These are phyloP conservation scores for Hanseniaspora taiwanica DNA, from an alignment of 805 yeast species.

Conservation along the genomic window DNA sequence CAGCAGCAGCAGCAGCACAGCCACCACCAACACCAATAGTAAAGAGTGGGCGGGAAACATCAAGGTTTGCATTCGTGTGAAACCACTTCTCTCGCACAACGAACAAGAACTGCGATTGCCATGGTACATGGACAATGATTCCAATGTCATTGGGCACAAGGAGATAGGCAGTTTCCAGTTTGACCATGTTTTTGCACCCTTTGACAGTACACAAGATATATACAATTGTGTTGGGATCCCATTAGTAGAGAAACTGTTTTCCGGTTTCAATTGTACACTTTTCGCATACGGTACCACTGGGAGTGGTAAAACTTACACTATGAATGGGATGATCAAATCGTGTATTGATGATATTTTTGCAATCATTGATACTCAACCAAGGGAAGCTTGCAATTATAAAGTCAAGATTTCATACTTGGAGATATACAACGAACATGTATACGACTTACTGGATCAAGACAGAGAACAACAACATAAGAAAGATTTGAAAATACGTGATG, in stretches of 20 bases:
- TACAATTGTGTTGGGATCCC: constrained; percentile 43
- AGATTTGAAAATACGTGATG: constrained; percentile 72
- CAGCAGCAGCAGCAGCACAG: too few species aligned
- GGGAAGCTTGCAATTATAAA: constrained; percentile 12
- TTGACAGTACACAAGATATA: constrained; percentile 41
- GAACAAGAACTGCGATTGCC: background rate
- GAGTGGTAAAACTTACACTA: constrained; percentile 78
- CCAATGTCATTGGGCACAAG: constrained; percentile 31
- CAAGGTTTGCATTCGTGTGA: constrained; percentile 63
- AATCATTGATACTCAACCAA: constrained; percentile 23
- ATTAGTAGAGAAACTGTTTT: constrained; percentile 40
- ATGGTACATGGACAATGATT: constrained; percentile 9
- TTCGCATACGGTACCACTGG: constrained; percentile 96
- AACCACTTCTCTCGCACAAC: constrained; percentile 32
- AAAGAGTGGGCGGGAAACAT: too few species aligned
- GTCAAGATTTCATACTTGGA: constrained; percentile 66
- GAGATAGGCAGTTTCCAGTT: constrained; percentile 58
- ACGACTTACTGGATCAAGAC: constrained; percentile 46
- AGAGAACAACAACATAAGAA: constrained; percentile 12
- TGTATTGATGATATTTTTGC: constrained; percentile 51
- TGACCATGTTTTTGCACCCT: constrained; percentile 65
- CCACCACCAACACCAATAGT: too few species aligned
- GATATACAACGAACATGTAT: constrained; percentile 77
- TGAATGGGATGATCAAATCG: constrained; percentile 70
- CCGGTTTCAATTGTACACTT: constrained; percentile 77